Percentiles rank a stretch among this genome's conserved stretches.
These are phyloP conservation scores for Suillus subalutaceus DNA, from an alignment of 768 basidiomycete genomes.

Conservation along the genomic window DNA sequence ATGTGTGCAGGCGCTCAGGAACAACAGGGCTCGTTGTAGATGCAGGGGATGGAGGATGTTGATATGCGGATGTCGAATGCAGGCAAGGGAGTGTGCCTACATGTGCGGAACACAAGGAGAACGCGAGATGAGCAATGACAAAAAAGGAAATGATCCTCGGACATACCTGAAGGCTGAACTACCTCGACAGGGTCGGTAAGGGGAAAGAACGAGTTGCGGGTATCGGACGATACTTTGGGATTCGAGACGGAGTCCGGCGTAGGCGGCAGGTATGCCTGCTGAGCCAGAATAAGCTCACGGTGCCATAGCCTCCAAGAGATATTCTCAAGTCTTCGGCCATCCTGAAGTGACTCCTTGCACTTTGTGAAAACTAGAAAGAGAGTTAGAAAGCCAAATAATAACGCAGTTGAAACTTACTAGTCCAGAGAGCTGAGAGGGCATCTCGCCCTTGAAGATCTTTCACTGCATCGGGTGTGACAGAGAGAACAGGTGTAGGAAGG, in stretches of 20 bases:
- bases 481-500: constrained; percentile 68
- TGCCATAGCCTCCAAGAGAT: constrained; percentile 88
- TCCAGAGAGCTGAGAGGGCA: constrained; percentile 69
- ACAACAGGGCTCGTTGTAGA: constrained; percentile 22
- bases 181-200: constrained; percentile 19
- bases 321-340: constrained; percentile 85
- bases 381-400: constrained; percentile 13
- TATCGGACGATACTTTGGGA: constrained; percentile 23
- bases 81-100: constrained; percentile 27
- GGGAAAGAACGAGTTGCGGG: constrained; percentile 31
- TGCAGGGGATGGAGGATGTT: constrained; percentile 31
- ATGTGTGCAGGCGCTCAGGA: constrained; percentile 33
- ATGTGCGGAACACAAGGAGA: constrained; percentile 21
- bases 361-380: constrained; percentile 72
- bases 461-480: constrained; percentile 66
- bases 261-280: constrained; percentile 27
- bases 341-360: constrained; percentile 76
- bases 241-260: constrained; percentile 32
- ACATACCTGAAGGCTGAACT: constrained; percentile 22
- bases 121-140: constrained; percentile 16
- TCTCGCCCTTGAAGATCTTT: constrained; percentile 70
- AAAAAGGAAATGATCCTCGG: constrained; percentile 16
- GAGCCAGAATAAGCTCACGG: constrained; percentile 53
- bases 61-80: constrained; percentile 32
- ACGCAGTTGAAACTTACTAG: constrained; percentile 44